phyloP scores from a whole-genome alignment of 352 stramenopile genomes.

The Phytophthora niederhauseri region DNA sequence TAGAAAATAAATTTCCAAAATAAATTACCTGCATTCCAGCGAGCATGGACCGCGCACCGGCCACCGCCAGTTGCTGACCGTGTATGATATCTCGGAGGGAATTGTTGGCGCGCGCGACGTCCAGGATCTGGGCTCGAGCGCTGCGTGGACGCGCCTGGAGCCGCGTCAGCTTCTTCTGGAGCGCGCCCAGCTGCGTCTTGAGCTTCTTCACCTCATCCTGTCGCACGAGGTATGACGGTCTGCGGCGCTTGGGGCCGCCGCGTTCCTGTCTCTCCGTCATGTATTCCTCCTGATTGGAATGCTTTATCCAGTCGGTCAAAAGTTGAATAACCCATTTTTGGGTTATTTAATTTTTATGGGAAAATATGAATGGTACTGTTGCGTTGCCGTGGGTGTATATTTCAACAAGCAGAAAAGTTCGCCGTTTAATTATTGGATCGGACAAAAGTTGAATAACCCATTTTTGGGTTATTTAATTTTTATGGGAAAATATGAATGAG shows the following conservation, averaged over 20 bases:
- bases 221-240: conserved; percentile 36
- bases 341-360: too few relatives aligned
- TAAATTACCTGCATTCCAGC: conserved; percentile 29
- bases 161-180: conserved; percentile 24
- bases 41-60: conserved; percentile 18
- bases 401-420: not conserved
- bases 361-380: too few relatives aligned
- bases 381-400: too few relatives aligned
- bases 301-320: not conserved
- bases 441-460: too few relatives aligned
- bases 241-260: conserved; percentile 16
- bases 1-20: conserved; percentile 4
- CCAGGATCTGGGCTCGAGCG: conserved; percentile 21
- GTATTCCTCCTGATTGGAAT: not conserved
- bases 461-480: too few relatives aligned
- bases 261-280: not conserved
- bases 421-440: conserved; percentile 14
- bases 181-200: conserved; percentile 22
- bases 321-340: too few relatives aligned
- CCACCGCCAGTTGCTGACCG: conserved; percentile 23
- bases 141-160: conserved; percentile 32
- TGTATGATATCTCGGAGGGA: conserved; percentile 39
- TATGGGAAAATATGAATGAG: too few relatives aligned
- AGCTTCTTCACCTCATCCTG: conserved; percentile 37
- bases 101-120: conserved; percentile 25